Percentiles rank a stretch among this genome's conserved stretches.
Conservation (phyloP, 495 filamentous ascomycete species). For the Chaetomium cochliodes region DNA sequence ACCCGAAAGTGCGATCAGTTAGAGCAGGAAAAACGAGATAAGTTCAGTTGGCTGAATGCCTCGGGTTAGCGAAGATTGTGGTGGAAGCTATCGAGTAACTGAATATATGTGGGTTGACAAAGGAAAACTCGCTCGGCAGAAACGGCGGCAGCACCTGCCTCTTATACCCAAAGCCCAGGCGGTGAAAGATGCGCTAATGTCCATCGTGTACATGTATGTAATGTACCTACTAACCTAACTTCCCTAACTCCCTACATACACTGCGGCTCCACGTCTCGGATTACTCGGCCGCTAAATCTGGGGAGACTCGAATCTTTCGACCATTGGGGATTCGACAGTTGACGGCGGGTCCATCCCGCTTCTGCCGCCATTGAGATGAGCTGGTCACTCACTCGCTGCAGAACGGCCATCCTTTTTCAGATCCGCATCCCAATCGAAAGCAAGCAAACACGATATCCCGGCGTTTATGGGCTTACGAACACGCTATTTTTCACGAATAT, state of each 20-base stretch:
- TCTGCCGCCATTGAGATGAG: neutral
- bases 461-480: neutral
- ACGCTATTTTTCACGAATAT: neutral
- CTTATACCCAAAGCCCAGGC: slow-evolving; percentile 13
- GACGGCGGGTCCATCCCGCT: slow-evolving; percentile 2
- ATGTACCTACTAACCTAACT: too few relatives aligned
- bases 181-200: slow-evolving; percentile 8
- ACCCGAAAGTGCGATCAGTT: slow-evolving; percentile 52
- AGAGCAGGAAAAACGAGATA: slow-evolving; percentile 23
- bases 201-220: too few relatives aligned
- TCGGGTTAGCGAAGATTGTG: neutral
- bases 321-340: neutral
- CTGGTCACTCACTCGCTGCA: neutral
- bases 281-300: slow-evolving; percentile 21
- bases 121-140: slow-evolving; percentile 1
- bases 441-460: neutral
- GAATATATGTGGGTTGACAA: neutral
- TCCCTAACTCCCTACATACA: neutral
- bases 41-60: slow-evolving; percentile 12
- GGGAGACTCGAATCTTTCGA: too few relatives aligned
- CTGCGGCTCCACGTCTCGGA: slow-evolving; percentile 26
- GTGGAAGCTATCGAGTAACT: neutral
- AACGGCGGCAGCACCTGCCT: slow-evolving; percentile 3
- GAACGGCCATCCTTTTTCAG: neutral
- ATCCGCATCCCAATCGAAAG: neutral